A percentile compares a stretch with the other conserved stretches of the same genome.
phyloP scores from a whole-genome alignment of 2,329 filamentous ascomycete species.

The Colletotrichum spaethianum region DNA sequence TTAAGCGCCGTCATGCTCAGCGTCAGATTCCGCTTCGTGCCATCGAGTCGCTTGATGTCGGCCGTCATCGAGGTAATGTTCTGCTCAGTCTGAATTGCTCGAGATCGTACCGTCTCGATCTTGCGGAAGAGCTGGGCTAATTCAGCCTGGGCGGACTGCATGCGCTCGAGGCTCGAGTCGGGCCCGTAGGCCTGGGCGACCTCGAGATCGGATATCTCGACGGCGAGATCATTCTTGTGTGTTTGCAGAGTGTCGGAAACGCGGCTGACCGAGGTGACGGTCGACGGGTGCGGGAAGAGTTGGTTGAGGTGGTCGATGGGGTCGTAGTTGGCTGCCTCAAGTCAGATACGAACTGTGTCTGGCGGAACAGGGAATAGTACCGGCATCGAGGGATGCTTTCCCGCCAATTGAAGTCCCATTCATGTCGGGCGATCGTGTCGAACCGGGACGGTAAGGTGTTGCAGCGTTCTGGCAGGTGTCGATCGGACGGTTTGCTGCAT shows the following conservation, averaged over 20 bases:
- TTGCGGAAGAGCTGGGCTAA: constrained; percentile 92
- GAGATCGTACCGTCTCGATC: constrained; percentile 91
- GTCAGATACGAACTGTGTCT: constrained; percentile 40
- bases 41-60: constrained; percentile 97
- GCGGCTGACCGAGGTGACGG: constrained; percentile 81
- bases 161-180: constrained; percentile 89
- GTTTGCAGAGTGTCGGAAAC: constrained; percentile 81
- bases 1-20: constrained; percentile 98
- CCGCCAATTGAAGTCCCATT: constrained; percentile 54
- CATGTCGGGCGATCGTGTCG: constrained; percentile 50
- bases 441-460: background rate
- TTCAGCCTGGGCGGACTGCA: constrained; percentile 91
- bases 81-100: constrained; percentile 92
- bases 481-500: constrained; percentile 21
- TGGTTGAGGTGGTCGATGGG: constrained; percentile 93
- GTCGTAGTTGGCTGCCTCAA: constrained; percentile 80
- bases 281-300: constrained; percentile 91
- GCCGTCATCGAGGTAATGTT: constrained; percentile 99
- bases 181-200: constrained; percentile 87
- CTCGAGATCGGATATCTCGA: constrained; percentile 80
- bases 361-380: constrained; percentile 49
- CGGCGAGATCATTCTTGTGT: constrained; percentile 87
- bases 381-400: constrained; percentile 59
- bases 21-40: constrained; percentile 96
- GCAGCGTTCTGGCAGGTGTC: constrained; percentile 1